phyloP scores from a whole-genome alignment of 2,329 filamentous ascomycete genomes.

The Mycosphaerella arachidis region DNA sequence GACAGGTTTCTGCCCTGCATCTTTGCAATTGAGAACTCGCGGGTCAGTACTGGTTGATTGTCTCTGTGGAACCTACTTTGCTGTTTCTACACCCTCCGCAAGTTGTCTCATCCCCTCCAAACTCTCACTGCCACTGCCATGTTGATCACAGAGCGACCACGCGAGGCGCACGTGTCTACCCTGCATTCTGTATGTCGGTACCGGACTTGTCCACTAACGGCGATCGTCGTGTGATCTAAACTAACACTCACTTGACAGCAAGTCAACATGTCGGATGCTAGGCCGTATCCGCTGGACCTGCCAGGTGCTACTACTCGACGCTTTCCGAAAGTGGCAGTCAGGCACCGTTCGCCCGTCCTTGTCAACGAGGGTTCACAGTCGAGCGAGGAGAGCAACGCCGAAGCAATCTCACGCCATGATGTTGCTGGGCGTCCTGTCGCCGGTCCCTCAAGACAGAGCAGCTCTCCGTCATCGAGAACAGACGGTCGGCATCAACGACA shows the following conservation, averaged over 20 bases:
- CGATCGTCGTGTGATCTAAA: constrained; percentile 1
- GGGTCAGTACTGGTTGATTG: neutral
- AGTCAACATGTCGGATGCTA: constrained; percentile 5
- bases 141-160: neutral
- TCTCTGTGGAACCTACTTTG: neutral
- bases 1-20: neutral
- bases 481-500: neutral
- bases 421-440: neutral
- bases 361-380: constrained; percentile 1
- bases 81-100: neutral
- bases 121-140: neutral
- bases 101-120: neutral
- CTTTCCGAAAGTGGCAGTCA: constrained; percentile 25
- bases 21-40: neutral
- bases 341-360: constrained; percentile 9
- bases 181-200: neutral
- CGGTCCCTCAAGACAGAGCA: neutral
- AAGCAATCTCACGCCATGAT: neutral
- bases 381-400: constrained; percentile 6
- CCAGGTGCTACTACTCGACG: constrained; percentile 14
- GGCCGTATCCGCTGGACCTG: constrained; percentile 7
- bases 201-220: neutral
- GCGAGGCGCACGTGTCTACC: neutral
- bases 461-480: neutral
- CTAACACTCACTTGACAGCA: constrained; percentile 8